Conservation (phyloP, 192 early-diverging fungal genomes). For the Radiomyces spectabilis region DNA sequence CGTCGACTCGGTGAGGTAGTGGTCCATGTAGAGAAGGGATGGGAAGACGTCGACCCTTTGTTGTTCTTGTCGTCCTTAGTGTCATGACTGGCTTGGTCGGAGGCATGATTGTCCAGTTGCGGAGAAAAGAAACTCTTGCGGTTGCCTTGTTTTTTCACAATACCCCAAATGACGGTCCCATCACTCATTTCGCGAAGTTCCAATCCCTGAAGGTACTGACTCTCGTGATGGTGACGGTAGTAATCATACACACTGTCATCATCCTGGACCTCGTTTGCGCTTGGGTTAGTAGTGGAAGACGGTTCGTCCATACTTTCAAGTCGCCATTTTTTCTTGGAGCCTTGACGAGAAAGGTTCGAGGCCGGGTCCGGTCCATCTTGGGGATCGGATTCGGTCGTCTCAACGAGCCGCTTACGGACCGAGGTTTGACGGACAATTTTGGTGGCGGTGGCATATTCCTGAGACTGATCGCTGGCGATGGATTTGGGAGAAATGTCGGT, state of each 20-base stretch:
- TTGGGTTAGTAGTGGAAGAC: neutral
- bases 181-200: slow-evolving; percentile 26
- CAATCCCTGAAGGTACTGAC: slow-evolving; percentile 5
- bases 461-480: neutral
- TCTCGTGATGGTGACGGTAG: neutral
- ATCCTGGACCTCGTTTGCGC: neutral
- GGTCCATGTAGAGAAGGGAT: too few relatives aligned
- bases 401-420: slow-evolving; percentile 3
- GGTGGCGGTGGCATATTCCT: slow-evolving; percentile 17
- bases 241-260: neutral
- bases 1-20: too few relatives aligned
- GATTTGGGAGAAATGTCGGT: too few relatives aligned
- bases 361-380: neutral
- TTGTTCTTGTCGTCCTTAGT: too few relatives aligned
- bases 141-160: slow-evolving; percentile 16
- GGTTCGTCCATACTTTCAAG: slow-evolving; percentile 8
- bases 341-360: neutral
- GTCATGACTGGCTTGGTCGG: too few relatives aligned
- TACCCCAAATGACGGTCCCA: slow-evolving; percentile 19
- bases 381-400: neutral
- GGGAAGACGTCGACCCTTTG: too few relatives aligned
- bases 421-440: slow-evolving; percentile 4
- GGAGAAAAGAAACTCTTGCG: slow-evolving; percentile 9
- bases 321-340: slow-evolving; percentile 9
- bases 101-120: too few relatives aligned